Conservation (phyloP, 2,329 filamentous ascomycete species). For the Helminthosporium solani region DNA sequence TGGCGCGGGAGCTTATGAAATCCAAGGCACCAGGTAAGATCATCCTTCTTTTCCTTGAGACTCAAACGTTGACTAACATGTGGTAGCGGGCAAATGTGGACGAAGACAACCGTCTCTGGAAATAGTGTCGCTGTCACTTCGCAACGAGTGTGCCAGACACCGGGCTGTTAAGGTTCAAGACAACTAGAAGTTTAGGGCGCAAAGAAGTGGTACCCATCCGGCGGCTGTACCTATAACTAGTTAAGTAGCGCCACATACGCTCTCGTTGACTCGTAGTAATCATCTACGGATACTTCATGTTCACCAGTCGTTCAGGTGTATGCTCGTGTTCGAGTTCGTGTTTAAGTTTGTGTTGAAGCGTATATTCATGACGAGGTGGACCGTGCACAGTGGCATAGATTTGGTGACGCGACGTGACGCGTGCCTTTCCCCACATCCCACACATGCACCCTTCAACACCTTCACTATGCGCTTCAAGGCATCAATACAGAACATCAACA, state of each 20-base stretch:
- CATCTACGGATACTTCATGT: too few relatives aligned
- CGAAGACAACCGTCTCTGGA: constrained; percentile 21
- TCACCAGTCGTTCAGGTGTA: too few relatives aligned
- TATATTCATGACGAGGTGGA: too few relatives aligned
- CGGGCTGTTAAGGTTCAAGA: neutral
- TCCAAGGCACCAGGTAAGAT: constrained; percentile 27
- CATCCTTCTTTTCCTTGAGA: neutral
- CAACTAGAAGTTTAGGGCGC: neutral
- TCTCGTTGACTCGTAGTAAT: too few relatives aligned
- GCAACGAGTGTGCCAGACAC: neutral
- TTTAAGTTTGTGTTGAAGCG: too few relatives aligned
- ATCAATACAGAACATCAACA: constrained; percentile 53
- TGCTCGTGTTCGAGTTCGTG: too few relatives aligned
- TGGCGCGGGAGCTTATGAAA: constrained; percentile 23
- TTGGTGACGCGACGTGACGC: constrained; percentile 17
- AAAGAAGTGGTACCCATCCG: neutral
- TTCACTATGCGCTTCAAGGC: constrained; percentile 55
- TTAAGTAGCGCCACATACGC: too few relatives aligned
- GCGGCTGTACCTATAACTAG: too few relatives aligned
- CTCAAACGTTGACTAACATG: constrained; percentile 3
- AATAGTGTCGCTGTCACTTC: constrained; percentile 12
- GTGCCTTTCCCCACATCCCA: constrained; percentile 21
- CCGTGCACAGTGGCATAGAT: neutral
- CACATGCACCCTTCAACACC: too few relatives aligned
- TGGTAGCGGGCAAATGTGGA: constrained; percentile 20